These are phyloP conservation scores for Ascochyta lentis DNA, from an alignment of 2,329 filamentous ascomycete genomes.

Conservation along the genomic window DNA sequence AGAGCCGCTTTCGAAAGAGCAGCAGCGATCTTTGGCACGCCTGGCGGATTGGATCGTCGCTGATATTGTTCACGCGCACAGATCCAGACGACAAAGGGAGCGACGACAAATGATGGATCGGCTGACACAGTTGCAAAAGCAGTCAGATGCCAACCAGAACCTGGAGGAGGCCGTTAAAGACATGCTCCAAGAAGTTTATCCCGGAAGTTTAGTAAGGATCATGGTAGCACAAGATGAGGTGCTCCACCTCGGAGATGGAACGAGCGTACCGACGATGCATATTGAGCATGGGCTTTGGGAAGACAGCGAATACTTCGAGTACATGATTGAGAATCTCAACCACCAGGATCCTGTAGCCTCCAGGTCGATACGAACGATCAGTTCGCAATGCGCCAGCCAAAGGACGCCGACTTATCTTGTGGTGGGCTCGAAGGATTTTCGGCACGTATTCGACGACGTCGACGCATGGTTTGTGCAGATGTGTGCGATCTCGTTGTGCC, in stretches of 20 bases:
- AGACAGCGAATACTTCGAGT: slow-evolving; percentile 50
- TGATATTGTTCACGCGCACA: slow-evolving; percentile 51
- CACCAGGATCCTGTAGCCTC: slow-evolving; percentile 36
- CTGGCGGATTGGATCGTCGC: slow-evolving; percentile 51
- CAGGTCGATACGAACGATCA: slow-evolving; percentile 49
- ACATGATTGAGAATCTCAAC: slow-evolving; percentile 48
- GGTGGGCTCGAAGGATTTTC: slow-evolving; percentile 52
- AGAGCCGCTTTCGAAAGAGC: slow-evolving; percentile 37
- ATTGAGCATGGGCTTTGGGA: slow-evolving; percentile 55
- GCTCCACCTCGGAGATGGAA: slow-evolving; percentile 36
- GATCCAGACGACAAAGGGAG: slow-evolving; percentile 50
- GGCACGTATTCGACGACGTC: slow-evolving; percentile 55
- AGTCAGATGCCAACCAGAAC: slow-evolving; percentile 26
- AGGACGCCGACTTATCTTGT: slow-evolving; percentile 45
- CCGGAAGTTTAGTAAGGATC: slow-evolving; percentile 40
- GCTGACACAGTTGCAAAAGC: slow-evolving; percentile 34
- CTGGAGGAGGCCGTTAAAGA: slow-evolving; percentile 36
- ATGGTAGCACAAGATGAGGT: slow-evolving; percentile 29
- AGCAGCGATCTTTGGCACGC: slow-evolving; percentile 46
- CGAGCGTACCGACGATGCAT: slow-evolving; percentile 33
- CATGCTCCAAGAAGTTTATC: slow-evolving; percentile 45
- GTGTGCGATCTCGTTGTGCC: slow-evolving; percentile 50
- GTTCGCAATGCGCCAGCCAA: slow-evolving; percentile 46
- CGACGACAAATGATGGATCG: slow-evolving; percentile 50
- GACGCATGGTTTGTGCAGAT: slow-evolving; percentile 56